Percentiles rank a stretch among this genome's conserved stretches.
phyloP scores from a whole-genome alignment of 192 early-diverging fungal species.

The Oehlia diaphana region DNA sequence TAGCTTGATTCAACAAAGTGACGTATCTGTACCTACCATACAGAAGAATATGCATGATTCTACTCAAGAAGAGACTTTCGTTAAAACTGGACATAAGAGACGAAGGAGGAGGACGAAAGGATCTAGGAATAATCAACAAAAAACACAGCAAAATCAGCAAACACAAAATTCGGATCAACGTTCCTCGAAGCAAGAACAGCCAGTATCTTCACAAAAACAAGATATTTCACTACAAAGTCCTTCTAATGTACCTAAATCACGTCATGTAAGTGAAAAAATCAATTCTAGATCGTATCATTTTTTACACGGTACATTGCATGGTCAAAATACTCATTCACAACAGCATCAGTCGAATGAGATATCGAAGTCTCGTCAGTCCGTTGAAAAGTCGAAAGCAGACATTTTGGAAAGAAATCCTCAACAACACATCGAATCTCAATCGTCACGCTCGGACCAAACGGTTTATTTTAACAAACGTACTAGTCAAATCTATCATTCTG shows the following conservation, averaged over 20 bases:
- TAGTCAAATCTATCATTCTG: too few species aligned
- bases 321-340: too few species aligned
- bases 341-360: neutral
- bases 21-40: neutral
- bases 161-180: neutral
- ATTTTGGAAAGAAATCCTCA: too few species aligned
- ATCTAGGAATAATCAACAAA: slow-evolving; percentile 23
- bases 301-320: too few species aligned
- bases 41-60: neutral
- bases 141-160: neutral
- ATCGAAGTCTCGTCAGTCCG: neutral
- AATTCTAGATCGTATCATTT: too few species aligned
- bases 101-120: slow-evolving; percentile 18
- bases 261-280: too few species aligned
- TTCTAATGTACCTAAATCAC: neutral
- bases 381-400: neutral
- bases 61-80: neutral
- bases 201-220: too few species aligned
- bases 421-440: too few species aligned
- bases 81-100: slow-evolving; percentile 6
- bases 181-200: neutral
- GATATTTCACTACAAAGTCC: neutral
- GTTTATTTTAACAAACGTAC: slow-evolving; percentile 7
- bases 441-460: neutral
- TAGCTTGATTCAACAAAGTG: neutral